A percentile compares a stretch with the other conserved stretches of the same genome.
phyloP scores from a whole-genome alignment of 768 basidiomycete species.

The Cubamyces lactineus region DNA sequence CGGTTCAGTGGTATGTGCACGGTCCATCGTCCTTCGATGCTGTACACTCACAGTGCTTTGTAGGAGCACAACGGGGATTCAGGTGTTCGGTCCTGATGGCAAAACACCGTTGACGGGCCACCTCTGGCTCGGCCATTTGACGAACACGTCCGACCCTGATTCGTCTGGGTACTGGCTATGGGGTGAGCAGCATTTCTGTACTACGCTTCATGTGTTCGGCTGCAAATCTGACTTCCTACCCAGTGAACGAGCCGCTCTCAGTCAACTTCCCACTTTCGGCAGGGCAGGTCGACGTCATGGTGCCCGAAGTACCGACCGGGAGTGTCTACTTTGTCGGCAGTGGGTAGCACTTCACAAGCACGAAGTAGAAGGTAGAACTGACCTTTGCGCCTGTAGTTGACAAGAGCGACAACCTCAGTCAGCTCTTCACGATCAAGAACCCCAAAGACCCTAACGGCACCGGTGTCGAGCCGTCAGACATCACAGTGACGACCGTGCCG shows the following conservation, averaged over 20 bases:
- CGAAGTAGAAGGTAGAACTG: not conserved
- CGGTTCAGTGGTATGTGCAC: not conserved
- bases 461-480: not conserved
- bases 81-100: not conserved
- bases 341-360: not conserved
- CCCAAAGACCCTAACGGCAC: not conserved
- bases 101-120: not conserved
- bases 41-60: not conserved
- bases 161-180: too few species aligned
- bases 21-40: not conserved
- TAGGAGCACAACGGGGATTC: not conserved
- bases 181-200: too few species aligned
- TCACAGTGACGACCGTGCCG: not conserved
- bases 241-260: not conserved
- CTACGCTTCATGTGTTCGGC: too few species aligned
- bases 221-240: too few species aligned
- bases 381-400: not conserved
- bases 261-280: not conserved
- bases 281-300: not conserved
- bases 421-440: constrained; percentile 11
- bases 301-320: not conserved
- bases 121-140: not conserved
- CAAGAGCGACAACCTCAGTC: not conserved
- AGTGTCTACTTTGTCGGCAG: not conserved
- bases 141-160: too few species aligned